Base-by-base conservation (phyloP, 2,329 filamentous ascomycete species). In the Apiospora marii region DNA sequence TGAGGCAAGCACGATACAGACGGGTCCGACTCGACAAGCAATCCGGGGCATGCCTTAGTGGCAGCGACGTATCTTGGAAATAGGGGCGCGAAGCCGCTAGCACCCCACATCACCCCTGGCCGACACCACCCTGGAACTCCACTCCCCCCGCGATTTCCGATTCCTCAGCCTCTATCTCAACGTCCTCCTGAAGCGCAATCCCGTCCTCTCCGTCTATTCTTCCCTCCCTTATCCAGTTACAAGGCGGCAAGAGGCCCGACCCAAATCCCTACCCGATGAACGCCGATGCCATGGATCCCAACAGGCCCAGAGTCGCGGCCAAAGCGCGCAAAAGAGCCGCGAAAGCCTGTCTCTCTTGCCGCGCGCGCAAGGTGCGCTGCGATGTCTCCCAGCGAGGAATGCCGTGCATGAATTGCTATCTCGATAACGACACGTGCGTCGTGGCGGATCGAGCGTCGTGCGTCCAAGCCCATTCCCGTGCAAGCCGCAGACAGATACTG, bases 351-450 rank as follows among this genome's bases (percentile, higher is more conserved):
- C 79, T 87, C 13, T 86, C 85, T n/a, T 88, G 86, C 75, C 82
- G 86, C 22, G 82, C 85, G n/a, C 80, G 86, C 37, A 87, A 88
- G 76, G 86, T 88, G 41, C 81, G 86, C 41, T 88, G 86, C 72
- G 86, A 87, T 76, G 85, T 87, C 22, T 86, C 83, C 53, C 85
- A 86, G 74, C 81, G 84, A 72, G 86, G 85, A 4, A 80, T 82
- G 44, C 87, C 86, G 10, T 88, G 84, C 78, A 87, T 87, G 81
- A 87, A 87, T 72, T 88, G 86, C 76, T 85, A 85, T 67, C 84
- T 87, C 71, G 86, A 88, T 74, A 85, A 84, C 72, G 85, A 87
- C 75, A 81, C 80, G 0, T 83, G 83, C 74, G 77, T 86, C 70
- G 80, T 84, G 72, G 84, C 81, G 12, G 81, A 81, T 58, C 80